These are phyloP conservation scores for Eucalyptus tenuipes DNA, from an alignment of 345 rosid genomes.

Conservation along the genomic window DNA sequence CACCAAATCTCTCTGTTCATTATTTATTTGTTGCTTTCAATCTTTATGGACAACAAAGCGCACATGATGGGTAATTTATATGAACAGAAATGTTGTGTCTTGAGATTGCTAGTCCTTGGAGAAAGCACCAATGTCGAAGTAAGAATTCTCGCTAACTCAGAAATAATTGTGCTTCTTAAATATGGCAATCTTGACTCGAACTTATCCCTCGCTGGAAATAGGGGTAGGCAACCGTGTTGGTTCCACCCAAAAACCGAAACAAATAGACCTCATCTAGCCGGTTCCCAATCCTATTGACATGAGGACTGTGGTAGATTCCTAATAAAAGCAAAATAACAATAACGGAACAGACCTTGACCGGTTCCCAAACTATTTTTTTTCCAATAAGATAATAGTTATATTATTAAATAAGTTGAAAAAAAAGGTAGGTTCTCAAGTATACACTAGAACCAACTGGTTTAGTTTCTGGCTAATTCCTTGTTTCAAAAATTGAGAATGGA, in stretches of 20 bases:
- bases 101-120: neutral
- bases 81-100: neutral
- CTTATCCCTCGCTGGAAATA: no score
- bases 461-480: accelerated
- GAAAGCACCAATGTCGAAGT: neutral
- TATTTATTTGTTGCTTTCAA: neutral
- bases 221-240: neutral
- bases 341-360: neutral
- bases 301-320: neutral
- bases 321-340: no score
- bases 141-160: neutral
- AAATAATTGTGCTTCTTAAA: neutral
- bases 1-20: neutral
- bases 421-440: neutral
- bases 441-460: neutral
- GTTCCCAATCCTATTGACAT: neutral
- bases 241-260: no score
- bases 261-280: neutral
- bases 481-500: neutral
- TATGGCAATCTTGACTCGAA: neutral
- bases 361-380: neutral
- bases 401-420: no score
- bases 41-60: accelerated
- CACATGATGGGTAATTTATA: neutral
- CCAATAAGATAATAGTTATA: no score